Conservation (phyloP, 2,329 filamentous ascomycete species). For the Colletotrichum australisinense region DNA sequence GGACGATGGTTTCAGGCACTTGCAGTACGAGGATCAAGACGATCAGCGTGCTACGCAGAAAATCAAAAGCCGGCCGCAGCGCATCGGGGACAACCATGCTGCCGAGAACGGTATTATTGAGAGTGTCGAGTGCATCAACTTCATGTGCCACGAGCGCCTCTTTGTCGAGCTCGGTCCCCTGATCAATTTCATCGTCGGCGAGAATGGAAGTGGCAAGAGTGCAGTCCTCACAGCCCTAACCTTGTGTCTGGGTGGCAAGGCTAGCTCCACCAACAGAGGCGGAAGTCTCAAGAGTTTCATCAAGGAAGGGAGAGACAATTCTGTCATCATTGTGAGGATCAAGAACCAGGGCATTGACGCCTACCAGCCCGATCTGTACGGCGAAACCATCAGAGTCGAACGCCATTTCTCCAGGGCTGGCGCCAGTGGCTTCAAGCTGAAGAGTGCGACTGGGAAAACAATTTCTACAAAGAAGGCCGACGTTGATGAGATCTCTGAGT, state of each 20-base stretch:
- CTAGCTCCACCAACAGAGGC: constrained; percentile 90
- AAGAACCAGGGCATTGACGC: constrained; percentile 91
- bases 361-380: constrained; percentile 85
- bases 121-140: constrained; percentile 87
- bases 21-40: constrained; percentile 67
- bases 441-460: constrained; percentile 74
- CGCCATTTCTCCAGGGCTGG: constrained; percentile 84
- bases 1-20: constrained; percentile 68
- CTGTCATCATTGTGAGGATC: constrained; percentile 82
- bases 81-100: constrained; percentile 75
- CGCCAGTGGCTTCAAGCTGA: constrained; percentile 87
- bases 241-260: constrained; percentile 94
- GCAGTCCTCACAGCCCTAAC: constrained; percentile 94
- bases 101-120: constrained; percentile 90
- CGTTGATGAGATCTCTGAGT: constrained; percentile 92
- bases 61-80: constrained; percentile 61
- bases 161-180: constrained; percentile 88
- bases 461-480: constrained; percentile 88
- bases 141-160: constrained; percentile 93
- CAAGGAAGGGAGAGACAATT: constrained; percentile 85
- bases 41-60: constrained; percentile 75
- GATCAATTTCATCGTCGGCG: constrained; percentile 98
- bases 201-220: constrained; percentile 98
- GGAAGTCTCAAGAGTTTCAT: constrained; percentile 91
- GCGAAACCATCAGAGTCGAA: constrained; percentile 89